Evolutionary conservation across 2,329 filamentous ascomycete species (phyloP), one percentile per base, ranked within the genome.

Genomic region (Calonectria leucothoes): DNA sequence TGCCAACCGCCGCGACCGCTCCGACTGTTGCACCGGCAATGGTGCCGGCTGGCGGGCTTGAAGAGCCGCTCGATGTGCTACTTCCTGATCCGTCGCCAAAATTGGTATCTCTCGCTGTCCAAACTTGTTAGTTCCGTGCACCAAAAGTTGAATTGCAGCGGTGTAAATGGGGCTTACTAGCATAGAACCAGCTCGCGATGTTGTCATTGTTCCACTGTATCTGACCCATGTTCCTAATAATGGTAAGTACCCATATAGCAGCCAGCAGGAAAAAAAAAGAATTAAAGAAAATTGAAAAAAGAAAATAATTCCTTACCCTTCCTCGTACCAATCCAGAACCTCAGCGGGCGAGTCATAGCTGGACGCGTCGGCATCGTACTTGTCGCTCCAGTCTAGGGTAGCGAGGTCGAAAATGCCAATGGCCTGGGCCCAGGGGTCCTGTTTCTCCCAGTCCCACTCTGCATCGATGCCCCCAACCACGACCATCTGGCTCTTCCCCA

Each of bases 361-460:
- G 11, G 37, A 14, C 8, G 69, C 69, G 3, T 42, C 27, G 7
- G 51, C 61, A 17, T 70, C 37, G 55, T 65, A 70, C 37, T 66
- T 57, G 68, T 66, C 49, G 12, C 49, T 70, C 68, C 68, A 70
- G 15, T 39, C 37, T 37, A 63, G 64, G 4, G 27, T 48, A n/a
- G 55, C 48, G 35, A 70, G 68, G 61, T 70, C 68, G 10, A 65
- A 66, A 25, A 70, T 27, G 5, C 68, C 68, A 20, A 70, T 31
- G 4, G 68, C 61, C 17, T 70, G 68, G 14, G 37, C 59, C 68
- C 68, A 70, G 1, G 68, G 59, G 23, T 70, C 68, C 12, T 51
- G 27, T 14, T 33, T n/a, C 14, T 14, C n/a, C 68, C 61, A 70
- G 15, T 57, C 59, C 68, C 68, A 70, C 37, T 70, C 68, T 4